A percentile compares a stretch with the other conserved stretches of the same genome.
phyloP scores from a whole-genome alignment of 2,329 filamentous ascomycete genomes.

The Scedosporium aurantiacum region DNA sequence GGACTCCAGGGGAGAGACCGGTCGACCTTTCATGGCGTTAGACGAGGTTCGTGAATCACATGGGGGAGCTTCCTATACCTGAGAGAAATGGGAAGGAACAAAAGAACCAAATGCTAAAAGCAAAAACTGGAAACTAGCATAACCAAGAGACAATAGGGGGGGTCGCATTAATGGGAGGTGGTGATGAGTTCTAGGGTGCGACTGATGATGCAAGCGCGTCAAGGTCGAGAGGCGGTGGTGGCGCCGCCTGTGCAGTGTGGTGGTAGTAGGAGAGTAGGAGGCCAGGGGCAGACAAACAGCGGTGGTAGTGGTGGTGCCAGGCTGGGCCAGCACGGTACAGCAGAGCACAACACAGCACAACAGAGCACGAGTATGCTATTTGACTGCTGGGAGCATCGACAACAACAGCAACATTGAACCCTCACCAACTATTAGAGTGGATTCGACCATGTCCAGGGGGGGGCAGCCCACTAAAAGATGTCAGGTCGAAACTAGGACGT shows the following conservation, averaged over 20 bases:
- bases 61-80: background rate
- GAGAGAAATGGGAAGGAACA: background rate
- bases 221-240: slow-evolving; percentile 1
- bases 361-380: too few species aligned
- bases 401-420: too few species aligned
- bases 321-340: background rate
- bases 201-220: slow-evolving; percentile 5
- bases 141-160: background rate
- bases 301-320: background rate
- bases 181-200: background rate
- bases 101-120: background rate
- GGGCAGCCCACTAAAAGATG: background rate
- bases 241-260: background rate
- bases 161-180: background rate
- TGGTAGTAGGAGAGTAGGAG: too few species aligned
- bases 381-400: too few species aligned
- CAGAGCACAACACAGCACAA: too few species aligned
- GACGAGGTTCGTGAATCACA: background rate
- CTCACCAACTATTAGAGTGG: background rate
- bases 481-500: background rate
- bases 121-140: background rate
- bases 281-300: too few species aligned
- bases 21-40: slow-evolving; percentile 1
- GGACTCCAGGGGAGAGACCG: background rate
- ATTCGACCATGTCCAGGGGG: background rate